Evolutionary conservation across 352 stramenopile genomes (phyloP).

Genomic region (Phytophthora niederhauseri): DNA sequence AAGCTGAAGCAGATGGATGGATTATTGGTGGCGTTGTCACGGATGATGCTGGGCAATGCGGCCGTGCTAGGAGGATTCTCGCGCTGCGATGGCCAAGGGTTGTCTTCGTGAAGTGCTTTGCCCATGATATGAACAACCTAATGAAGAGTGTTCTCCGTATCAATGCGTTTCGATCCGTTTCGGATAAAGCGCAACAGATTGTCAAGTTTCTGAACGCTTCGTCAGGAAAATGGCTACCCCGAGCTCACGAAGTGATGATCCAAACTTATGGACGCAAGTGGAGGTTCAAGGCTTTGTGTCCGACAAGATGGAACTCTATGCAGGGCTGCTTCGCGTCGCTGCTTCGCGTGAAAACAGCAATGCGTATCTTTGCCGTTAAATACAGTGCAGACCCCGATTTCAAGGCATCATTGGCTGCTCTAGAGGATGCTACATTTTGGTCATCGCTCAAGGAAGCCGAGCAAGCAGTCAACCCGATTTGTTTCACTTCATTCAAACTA

Average conservation of each 20-base stretch:
- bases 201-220: slow-evolving; percentile 23
- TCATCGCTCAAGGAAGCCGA: slow-evolving; percentile 12
- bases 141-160: slow-evolving; percentile 20
- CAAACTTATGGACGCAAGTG: slow-evolving; percentile 10
- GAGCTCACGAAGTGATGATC: slow-evolving; percentile 6
- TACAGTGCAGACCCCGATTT: slow-evolving; percentile 7
- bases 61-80: slow-evolving; percentile 17
- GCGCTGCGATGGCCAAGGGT: slow-evolving; percentile 1
- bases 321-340: slow-evolving; percentile 28
- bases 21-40: slow-evolving; percentile 16
- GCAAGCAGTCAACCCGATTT: slow-evolving; percentile 4
- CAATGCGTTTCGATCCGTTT: neutral
- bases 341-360: slow-evolving; percentile 9
- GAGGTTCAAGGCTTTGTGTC: too few relatives aligned
- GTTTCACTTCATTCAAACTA: slow-evolving; percentile 16
- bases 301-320: slow-evolving; percentile 25
- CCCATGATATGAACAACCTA: slow-evolving; percentile 30
- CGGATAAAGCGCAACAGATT: neutral
- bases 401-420: neutral
- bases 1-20: slow-evolving; percentile 6
- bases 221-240: slow-evolving; percentile 12
- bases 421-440: slow-evolving; percentile 14
- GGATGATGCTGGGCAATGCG: slow-evolving; percentile 24
- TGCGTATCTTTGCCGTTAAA: slow-evolving; percentile 8
- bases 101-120: slow-evolving; percentile 17